These are phyloP conservation scores for Monosporozyma servazzii DNA, from an alignment of 805 yeast genomes.

Conservation along the genomic window DNA sequence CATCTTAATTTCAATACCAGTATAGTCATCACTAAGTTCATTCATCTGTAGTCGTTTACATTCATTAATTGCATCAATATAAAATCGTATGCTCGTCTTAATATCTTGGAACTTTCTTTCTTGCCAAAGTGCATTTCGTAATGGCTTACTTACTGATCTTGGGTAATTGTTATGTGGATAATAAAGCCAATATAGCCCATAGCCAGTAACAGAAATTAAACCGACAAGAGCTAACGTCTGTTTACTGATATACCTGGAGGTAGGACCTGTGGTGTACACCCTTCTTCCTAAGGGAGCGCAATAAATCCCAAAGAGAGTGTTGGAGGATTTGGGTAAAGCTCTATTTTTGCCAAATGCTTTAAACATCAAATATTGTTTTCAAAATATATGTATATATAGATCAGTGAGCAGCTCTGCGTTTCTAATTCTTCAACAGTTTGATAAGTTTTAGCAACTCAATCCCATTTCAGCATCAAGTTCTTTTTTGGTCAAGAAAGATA, in stretches of 20 bases:
- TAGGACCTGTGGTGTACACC: not conserved
- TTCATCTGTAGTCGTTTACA: constrained; percentile 46
- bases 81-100: constrained; percentile 55
- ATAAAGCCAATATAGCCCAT: constrained; percentile 33
- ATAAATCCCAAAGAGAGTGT: not conserved
- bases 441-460: not conserved
- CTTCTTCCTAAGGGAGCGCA: not conserved
- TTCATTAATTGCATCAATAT: constrained; percentile 61
- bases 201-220: constrained; percentile 15
- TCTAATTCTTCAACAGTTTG: not conserved
- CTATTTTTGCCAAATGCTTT: not conserved
- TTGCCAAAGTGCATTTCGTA: constrained; percentile 73
- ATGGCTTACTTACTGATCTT: constrained; percentile 53
- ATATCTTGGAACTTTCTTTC: constrained; percentile 53
- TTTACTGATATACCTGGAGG: not conserved
- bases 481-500: not conserved
- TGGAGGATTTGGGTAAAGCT: not conserved
- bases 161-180: constrained; percentile 70
- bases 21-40: constrained; percentile 61
- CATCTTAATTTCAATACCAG: constrained; percentile 77
- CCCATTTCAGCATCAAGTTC: not conserved
- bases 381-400: too few relatives aligned
- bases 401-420: too few relatives aligned
- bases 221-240: not conserved
- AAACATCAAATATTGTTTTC: not conserved